Evolutionary conservation across 805 yeast species (phyloP).

Genomic region (Saccharomycopsis fodiens): DNA sequence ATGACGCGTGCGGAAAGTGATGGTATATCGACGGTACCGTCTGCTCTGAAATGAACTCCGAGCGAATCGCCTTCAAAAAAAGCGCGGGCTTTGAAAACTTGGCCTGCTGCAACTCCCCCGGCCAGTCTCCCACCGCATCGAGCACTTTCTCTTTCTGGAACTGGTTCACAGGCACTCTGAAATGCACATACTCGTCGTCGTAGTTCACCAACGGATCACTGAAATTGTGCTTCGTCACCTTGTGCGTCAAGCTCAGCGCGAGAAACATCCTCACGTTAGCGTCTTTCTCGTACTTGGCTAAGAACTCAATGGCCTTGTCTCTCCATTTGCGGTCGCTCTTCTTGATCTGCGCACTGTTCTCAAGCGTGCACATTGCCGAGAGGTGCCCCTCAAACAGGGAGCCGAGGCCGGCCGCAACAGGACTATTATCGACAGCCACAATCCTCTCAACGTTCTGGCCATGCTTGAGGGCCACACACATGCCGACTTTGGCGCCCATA

Average conservation of each 20-base stretch:
- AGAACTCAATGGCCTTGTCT: conserved; percentile 22
- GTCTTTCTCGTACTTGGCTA: conserved; percentile 11
- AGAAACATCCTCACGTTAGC: conserved; percentile 31
- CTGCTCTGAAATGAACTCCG: conserved; percentile 34
- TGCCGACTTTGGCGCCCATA: conserved; percentile 54
- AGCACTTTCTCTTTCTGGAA: conserved; percentile 24
- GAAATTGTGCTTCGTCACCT: conserved; percentile 24
- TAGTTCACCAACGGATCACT: conserved; percentile 24
- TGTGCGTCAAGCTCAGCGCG: conserved; percentile 31
- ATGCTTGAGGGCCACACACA: conserved; percentile 35
- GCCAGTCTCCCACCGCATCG: conserved; percentile 30
- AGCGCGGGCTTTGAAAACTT: conserved; percentile 30
- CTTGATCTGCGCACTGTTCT: conserved; percentile 23
- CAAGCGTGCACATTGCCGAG: conserved; percentile 34
- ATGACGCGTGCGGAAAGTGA: conserved; percentile 24
- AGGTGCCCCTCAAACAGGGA: conserved; percentile 30
- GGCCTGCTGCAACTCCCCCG: conserved; percentile 23
- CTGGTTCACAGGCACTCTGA: conserved; percentile 29
- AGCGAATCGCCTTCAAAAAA: conserved; percentile 37
- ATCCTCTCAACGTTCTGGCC: conserved; percentile 35
- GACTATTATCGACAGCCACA: conserved; percentile 44
- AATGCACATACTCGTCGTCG: conserved; percentile 27
- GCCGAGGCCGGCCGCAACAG: conserved; percentile 32
- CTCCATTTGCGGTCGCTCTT: conserved; percentile 27
- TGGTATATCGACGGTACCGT: conserved; percentile 22